Percentiles rank a stretch among this genome's conserved stretches.
These are phyloP conservation scores for Scalesia atractyloides DNA, from an alignment of 129 eudicot species.

Conservation along the genomic window DNA sequence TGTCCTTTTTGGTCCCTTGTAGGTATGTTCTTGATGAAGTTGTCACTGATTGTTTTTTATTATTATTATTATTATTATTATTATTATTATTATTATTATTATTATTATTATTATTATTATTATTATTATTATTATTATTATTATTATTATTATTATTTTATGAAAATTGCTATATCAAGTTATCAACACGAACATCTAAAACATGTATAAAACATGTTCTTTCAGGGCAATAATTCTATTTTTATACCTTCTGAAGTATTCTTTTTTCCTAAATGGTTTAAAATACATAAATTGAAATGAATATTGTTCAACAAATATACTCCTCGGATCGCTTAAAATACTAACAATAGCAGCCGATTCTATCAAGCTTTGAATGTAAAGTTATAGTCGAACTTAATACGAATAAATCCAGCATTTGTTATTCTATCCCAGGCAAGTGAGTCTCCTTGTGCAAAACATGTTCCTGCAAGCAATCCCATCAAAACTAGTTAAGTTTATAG, in stretches of 20 bases:
- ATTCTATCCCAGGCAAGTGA: slow-evolving; percentile 43
- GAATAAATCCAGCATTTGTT: neutral
- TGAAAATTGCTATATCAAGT: neutral
- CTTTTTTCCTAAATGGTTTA: slow-evolving; percentile 32
- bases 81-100: too few species aligned
- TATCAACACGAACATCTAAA: slow-evolving; percentile 3
- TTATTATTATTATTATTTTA: too few species aligned
- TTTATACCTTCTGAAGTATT: slow-evolving; percentile 15
- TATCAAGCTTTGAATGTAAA: slow-evolving; percentile 19
- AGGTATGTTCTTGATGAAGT: neutral
- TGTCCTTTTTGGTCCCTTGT: too few species aligned
- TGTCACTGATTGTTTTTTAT: neutral
- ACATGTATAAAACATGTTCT: neutral
- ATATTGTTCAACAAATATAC: slow-evolving; percentile 25
- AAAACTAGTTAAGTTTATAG: slow-evolving; percentile 14
- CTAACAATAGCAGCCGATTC: slow-evolving; percentile 32
- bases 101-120: too few species aligned
- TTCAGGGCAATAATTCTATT: too few species aligned
- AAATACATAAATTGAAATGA: slow-evolving; percentile 26
- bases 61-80: too few species aligned
- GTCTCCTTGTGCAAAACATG: slow-evolving; percentile 45
- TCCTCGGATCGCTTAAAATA: slow-evolving; percentile 37
- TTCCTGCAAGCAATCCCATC: slow-evolving; percentile 37
- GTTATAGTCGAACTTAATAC: slow-evolving; percentile 27
- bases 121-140: too few species aligned